Base-by-base conservation (phyloP, 148 eudicot genomes). In the Chenopodium berlandieri region DNA sequence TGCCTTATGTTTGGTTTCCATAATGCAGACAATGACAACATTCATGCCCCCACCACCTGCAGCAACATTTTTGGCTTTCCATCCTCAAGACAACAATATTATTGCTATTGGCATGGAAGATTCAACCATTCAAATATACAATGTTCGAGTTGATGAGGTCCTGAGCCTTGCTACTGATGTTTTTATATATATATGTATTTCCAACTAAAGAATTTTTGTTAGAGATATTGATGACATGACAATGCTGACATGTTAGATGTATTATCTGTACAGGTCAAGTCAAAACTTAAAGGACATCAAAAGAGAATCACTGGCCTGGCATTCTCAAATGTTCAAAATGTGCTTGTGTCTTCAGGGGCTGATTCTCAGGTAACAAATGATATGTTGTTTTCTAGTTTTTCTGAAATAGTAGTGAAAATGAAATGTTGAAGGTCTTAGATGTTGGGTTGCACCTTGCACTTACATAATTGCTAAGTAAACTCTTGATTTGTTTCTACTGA, bases 71-170 rank as follows among this genome's bases (percentile, higher is more conserved):
- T 84, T 94, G 84, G 98, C 93, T 44, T 92, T 94, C 79, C 96
- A 94, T 87, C 97, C 97, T 54, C 92, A 88, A 79, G 98, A 94
- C 86, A 92, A 94, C 77, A 94, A 94, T 81, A 90, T 92, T n/a
- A 88, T 94, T 83, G 98, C 97, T 47, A 92, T 94, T 78, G 98
- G 98, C 84, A 91, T 94, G 98, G 98, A 91, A 78, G 98, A 94
- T 86, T 89, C 93, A 65, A 86, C 98, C 50, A 90, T 94, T 80
- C 96, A 94, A 76, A 92, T 94, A 80, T 92, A 92, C 80, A 92
- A 94, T 74, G 94, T 92, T 77, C 93, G 93, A 48, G 90, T 92
- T 56, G 98, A 94, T 72, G 97, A 94, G 97, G 97, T 92, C 58
- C 48, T 16, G 65, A 70, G 56, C 31, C 40, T 68, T 71, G 64